Conservation (phyloP, 129 eudicot species). For the Dittrichia graveolens region DNA sequence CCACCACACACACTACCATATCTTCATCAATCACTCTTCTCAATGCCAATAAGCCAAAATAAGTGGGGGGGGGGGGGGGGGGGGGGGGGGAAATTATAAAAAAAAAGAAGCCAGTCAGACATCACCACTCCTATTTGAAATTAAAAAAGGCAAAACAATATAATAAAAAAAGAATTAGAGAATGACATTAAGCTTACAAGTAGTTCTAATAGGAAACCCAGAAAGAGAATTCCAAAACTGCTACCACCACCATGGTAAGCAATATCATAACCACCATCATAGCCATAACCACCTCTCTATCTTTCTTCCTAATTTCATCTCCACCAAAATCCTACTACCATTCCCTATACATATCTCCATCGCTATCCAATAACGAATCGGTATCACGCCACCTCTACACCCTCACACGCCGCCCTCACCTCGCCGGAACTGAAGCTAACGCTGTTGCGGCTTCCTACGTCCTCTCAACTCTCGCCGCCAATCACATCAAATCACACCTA, state of each 20-base stretch:
- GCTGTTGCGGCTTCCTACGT: conserved; percentile 70
- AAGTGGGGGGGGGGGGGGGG: too few species aligned
- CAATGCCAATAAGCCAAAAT: conserved; percentile 15
- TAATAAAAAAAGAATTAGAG: neutral
- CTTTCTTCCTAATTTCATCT: conserved; percentile 38
- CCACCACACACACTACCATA: conserved; percentile 20
- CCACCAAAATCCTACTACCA: conserved; percentile 52
- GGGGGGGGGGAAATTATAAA: neutral
- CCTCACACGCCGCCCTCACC: conserved; percentile 80
- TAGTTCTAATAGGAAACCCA: neutral
- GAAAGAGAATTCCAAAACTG: neutral
- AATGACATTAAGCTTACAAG: conserved; percentile 12
- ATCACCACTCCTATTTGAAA: neutral
- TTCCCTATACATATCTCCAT: conserved; percentile 48
- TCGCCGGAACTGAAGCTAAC: conserved; percentile 76
- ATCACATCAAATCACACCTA: conserved; percentile 53
- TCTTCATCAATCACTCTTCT: conserved; percentile 20
- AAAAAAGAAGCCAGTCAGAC: neutral
- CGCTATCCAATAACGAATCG: conserved; percentile 54
- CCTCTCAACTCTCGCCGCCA: conserved; percentile 56
- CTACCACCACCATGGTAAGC: conserved; percentile 31
- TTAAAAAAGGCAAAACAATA: too few species aligned
- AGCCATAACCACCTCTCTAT: conserved; percentile 50
- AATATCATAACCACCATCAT: conserved; percentile 32
- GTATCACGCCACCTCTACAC: conserved; percentile 66